A percentile compares a stretch with the other conserved stretches of the same genome.
These are phyloP conservation scores for Solanum pennellii DNA, from an alignment of 257 asterid genomes.

Conservation along the genomic window DNA sequence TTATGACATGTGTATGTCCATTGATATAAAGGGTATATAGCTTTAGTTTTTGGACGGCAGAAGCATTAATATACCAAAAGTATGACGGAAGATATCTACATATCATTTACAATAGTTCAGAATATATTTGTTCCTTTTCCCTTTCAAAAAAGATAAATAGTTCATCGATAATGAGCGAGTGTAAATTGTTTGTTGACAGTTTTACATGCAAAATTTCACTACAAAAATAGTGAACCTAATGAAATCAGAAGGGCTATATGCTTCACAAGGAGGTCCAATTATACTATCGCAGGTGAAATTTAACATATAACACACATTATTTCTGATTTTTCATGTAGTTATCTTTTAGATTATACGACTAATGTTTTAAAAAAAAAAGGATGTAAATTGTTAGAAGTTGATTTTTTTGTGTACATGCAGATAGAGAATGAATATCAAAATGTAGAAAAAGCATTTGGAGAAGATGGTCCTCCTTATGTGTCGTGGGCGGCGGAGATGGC, in stretches of 20 bases:
- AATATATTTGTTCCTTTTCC: no score
- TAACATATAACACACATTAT: no score
- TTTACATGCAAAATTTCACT: constrained; percentile 57
- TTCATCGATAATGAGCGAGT: neutral
- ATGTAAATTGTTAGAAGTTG: neutral
- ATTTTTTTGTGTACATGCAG: constrained; percentile 15
- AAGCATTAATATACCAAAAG: no score
- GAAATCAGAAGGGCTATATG: constrained; percentile 64
- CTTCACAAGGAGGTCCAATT: constrained; percentile 93
- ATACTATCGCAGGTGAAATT: constrained; percentile 58
- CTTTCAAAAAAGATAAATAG: neutral
- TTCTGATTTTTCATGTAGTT: no score
- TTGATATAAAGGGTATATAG: no score
- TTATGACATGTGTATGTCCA: no score
- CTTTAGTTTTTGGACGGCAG: no score
- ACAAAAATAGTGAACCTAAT: constrained; percentile 60
- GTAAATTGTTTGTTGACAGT: constrained; percentile 12
- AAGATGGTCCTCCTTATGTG: constrained; percentile 61
- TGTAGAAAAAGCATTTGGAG: constrained; percentile 36
- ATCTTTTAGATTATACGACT: neutral
- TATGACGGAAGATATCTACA: no score
- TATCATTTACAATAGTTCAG: no score
- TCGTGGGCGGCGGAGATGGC: constrained; percentile 88
- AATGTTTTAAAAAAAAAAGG: neutral
- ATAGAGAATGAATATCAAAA: constrained; percentile 86